These are phyloP conservation scores for Solanum chiquidenum DNA, from an alignment of 257 asterid species.

Conservation along the genomic window DNA sequence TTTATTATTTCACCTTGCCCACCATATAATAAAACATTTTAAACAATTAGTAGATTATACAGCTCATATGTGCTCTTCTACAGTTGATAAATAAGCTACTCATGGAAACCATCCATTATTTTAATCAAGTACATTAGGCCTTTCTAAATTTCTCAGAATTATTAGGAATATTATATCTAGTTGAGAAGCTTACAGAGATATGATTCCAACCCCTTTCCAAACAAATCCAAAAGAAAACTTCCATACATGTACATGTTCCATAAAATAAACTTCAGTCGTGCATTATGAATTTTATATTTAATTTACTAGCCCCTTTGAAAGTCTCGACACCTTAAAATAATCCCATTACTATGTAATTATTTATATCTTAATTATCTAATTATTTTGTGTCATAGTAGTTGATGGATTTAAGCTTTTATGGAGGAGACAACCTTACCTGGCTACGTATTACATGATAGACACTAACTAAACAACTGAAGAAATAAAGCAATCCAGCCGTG, in stretches of 20 bases:
- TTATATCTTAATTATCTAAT: not conserved
- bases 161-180: not conserved
- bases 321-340: not conserved
- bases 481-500: not conserved
- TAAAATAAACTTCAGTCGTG: not conserved
- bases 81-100: not conserved
- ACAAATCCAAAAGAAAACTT: not conserved
- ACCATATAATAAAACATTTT: not conserved
- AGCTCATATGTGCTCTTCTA: not conserved
- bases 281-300: not conserved
- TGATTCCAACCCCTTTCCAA: not conserved
- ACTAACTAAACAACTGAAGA: not conserved
- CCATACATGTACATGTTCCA: not conserved
- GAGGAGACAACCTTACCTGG: not conserved
- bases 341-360: not conserved
- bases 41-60: not conserved
- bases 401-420: not conserved
- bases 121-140: not conserved
- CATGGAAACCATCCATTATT: not conserved
- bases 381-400: not conserved
- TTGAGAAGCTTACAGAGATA: not conserved
- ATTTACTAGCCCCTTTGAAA: not conserved
- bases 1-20: not conserved
- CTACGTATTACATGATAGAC: not conserved
- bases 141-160: not conserved